Evolutionary conservation across 441 rosid genomes (phyloP), one percentile per base, ranked within the genome.

Genomic region (Aquilaria agallochum): DNA sequence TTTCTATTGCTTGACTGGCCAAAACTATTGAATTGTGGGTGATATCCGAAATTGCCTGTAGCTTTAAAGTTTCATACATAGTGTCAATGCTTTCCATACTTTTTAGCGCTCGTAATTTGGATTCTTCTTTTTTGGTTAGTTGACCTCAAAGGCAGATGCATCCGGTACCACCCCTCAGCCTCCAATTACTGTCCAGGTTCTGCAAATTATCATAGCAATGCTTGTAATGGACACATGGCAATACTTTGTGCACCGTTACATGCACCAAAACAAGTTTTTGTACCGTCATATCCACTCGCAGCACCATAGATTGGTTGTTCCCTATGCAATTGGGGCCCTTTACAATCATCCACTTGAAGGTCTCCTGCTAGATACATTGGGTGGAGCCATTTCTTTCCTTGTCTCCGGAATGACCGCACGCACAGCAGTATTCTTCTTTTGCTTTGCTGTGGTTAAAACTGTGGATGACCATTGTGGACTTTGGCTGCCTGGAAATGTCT

Each of bases 381-480:
- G 92, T 0, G 89, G 86, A 45, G 95, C 89, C 34, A 53, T 82
- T 53, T 82, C 89, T 48, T 88, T 85, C 77, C 81, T 88, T 5
- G 65, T 80, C 31, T 83, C 95, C 1, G 89, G 95, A 44, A 88
- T 88, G 95, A 80, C 92, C 13, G 86, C 95, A 7, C 74, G 95
- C 15, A 82, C 89, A 3, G 81, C 78, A 57, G 82, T 82, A 11
- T 67, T 79, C 50, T 83, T 90, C 81, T 90, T 90, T 76, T 87
- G 92, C 79, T 83, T 90, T 55, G 82, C 85, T 5, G 79, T 81
- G 48, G 64, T 85, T 13, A 90, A 90, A 70, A 78, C 91, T 2
- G 85, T 85, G 3, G 95, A 88, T 65, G 91, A 88, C 63, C 95
- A 85, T 50, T 88, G 83, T 53, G 92, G 92, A 57, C 85, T 87